A percentile compares a stretch with the other conserved stretches of the same genome.
Conservation (phyloP, 2,329 filamentous ascomycete genomes). For the Neopestalotiopsis sp. region DNA sequence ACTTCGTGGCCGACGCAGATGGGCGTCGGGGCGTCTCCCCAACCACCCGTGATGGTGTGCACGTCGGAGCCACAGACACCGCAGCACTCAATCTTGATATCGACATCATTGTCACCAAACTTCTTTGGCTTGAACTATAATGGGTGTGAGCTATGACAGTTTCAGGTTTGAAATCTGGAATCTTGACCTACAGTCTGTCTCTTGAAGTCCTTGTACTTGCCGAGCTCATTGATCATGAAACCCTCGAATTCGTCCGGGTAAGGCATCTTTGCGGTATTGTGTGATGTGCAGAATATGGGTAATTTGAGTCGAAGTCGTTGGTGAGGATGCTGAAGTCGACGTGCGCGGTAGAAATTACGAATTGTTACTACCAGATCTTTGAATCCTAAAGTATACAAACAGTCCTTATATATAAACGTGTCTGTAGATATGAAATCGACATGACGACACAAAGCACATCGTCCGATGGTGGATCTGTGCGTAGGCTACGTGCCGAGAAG, state of each 20-base stretch:
- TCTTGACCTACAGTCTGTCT: constrained; percentile 31
- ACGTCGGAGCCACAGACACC: constrained; percentile 63
- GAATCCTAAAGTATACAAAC: neutral
- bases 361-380: too few relatives aligned
- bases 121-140: constrained; percentile 35
- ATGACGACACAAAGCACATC: neutral
- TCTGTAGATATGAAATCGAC: neutral
- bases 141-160: neutral
- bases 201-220: constrained; percentile 35
- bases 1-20: constrained; percentile 65
- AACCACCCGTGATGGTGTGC: constrained; percentile 41
- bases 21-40: constrained; percentile 39
- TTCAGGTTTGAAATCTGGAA: neutral
- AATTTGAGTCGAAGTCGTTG: too few relatives aligned
- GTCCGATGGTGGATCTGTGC: neutral
- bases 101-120: constrained; percentile 61
- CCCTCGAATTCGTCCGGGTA: constrained; percentile 37
- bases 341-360: too few relatives aligned
- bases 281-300: neutral
- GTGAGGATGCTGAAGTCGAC: too few relatives aligned
- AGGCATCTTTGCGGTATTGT: constrained; percentile 26
- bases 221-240: constrained; percentile 36
- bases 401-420: neutral
- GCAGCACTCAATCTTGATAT: constrained; percentile 71
- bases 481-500: neutral